These are phyloP conservation scores for Exophiala lecanii-corni DNA, from an alignment of 2,329 filamentous ascomycete genomes.

Conservation along the genomic window DNA sequence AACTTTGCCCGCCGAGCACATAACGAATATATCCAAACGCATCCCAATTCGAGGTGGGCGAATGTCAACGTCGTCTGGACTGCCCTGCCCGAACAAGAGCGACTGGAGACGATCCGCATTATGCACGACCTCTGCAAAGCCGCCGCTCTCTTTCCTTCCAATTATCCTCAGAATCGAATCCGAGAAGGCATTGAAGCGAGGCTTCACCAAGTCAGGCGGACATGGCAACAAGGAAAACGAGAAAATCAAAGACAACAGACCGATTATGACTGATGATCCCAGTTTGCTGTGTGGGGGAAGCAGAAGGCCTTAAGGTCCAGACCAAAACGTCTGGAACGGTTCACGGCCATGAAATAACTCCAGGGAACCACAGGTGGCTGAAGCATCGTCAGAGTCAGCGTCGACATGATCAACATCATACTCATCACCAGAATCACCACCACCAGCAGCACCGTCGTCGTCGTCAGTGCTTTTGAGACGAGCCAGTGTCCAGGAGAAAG, in stretches of 20 bases:
- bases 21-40: conserved; percentile 17
- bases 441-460: too few relatives aligned
- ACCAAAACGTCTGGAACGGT: too few relatives aligned
- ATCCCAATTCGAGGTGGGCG: conserved; percentile 21
- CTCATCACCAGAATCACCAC: too few relatives aligned
- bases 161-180: conserved; percentile 9
- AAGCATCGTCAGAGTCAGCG: too few relatives aligned
- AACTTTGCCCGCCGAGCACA: conserved; percentile 18
- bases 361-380: too few relatives aligned
- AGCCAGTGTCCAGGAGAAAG: too few relatives aligned
- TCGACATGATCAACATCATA: too few relatives aligned
- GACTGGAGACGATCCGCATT: conserved; percentile 12
- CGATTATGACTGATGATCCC: conserved; percentile 11
- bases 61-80: conserved; percentile 20
- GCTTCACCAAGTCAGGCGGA: conserved; percentile 20
- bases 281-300: too few relatives aligned
- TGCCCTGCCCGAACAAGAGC: conserved; percentile 19
- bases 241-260: conserved; percentile 10
- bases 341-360: too few relatives aligned
- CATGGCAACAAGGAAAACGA: conserved; percentile 21
- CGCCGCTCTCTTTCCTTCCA: conserved; percentile 15
- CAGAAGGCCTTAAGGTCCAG: too few relatives aligned
- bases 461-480: too few relatives aligned
- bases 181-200: conserved; percentile 18
- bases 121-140: conserved; percentile 19